Evolutionary conservation across 768 basidiomycete genomes (phyloP).

Genomic region (Amanita pallidorosea): DNA sequence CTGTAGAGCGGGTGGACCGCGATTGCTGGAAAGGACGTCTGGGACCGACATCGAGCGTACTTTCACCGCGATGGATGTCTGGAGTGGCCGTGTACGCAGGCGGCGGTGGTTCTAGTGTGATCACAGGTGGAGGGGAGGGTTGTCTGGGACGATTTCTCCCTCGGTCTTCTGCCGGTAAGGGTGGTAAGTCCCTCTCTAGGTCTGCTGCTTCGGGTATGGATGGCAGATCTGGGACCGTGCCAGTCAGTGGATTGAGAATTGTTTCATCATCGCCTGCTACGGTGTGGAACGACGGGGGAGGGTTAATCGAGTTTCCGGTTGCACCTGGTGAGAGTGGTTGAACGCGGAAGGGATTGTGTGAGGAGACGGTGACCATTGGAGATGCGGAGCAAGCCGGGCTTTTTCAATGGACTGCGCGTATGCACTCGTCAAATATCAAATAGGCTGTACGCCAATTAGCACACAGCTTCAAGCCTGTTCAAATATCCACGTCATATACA

Average conservation of each 20-base stretch:
- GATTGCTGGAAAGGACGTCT: constrained; percentile 45
- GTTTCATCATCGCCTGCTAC: neutral
- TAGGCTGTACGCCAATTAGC: too few species aligned
- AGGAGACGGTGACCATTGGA: neutral
- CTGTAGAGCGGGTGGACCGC: too few species aligned
- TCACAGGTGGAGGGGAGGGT: constrained; percentile 1
- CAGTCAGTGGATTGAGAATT: neutral
- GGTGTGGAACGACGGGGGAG: constrained; percentile 1
- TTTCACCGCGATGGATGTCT: constrained; percentile 44
- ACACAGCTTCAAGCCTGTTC: too few species aligned
- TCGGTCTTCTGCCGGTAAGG: neutral
- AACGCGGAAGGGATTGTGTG: constrained; percentile 24
- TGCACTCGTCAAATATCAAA: too few species aligned
- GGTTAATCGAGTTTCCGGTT: constrained; percentile 13
- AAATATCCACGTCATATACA: too few species aligned
- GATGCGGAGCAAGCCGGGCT: too few species aligned
- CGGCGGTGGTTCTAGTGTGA: neutral
- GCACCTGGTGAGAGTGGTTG: constrained; percentile 17
- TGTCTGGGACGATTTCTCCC: neutral
- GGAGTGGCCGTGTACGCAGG: constrained; percentile 62
- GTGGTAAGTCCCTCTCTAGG: constrained; percentile 3
- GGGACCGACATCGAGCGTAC: constrained; percentile 54
- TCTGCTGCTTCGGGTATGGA: neutral
- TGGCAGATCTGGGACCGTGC: neutral
- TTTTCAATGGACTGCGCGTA: too few species aligned